Base-by-base conservation (phyloP, 179 eudicot genomes). In the Beta lomatogona region DNA sequence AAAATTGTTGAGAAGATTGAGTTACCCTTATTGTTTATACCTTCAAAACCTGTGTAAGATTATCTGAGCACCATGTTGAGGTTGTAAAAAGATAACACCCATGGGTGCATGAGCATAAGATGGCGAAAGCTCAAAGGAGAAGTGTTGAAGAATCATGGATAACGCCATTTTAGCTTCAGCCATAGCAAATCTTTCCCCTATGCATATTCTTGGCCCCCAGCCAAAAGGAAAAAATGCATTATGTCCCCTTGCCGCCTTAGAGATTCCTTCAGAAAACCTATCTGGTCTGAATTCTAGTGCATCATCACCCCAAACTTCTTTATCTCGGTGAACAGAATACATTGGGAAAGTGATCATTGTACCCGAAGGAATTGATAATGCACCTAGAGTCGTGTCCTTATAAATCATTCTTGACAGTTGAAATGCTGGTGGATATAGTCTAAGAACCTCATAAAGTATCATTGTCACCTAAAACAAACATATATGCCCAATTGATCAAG, bases 21-120 rank as follows among this genome's bases (percentile, higher is more conserved):
- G 52, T 48, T 18, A 57, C 64, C 6, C 25, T 4, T 5, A n/a
- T 60, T 18, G 64, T n/a, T 18, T 16, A 44, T 46, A 41, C 66
- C 4, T 19, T 77, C 21, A 44, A 21, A 83, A 77, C 77, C 28
- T 69, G 77, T 71, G 80, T 63, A 83, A 22, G 71, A 75, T 75
- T 18, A 83, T 69, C 41, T 60, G 83, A 69, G 87, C 85, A 69
- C 87, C 87, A 75, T 81, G 80, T 78, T 85, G 80, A 9, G 85
- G 84, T 45, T 69, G 72, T 54, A 85, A 80, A 64, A 79, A 74
- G 12, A 81, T 11, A 41, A 67, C 72, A 15, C 61, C 48, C 69
- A 36, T 68, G 55, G 87, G 87, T 41, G 87, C 84, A 22, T 85
- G 82, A 74, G 31, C 60, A 52, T 85, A 85, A 9, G 87, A 74